Conservation (phyloP, 495 filamentous ascomycete species). For the Durotheca rogersii region DNA sequence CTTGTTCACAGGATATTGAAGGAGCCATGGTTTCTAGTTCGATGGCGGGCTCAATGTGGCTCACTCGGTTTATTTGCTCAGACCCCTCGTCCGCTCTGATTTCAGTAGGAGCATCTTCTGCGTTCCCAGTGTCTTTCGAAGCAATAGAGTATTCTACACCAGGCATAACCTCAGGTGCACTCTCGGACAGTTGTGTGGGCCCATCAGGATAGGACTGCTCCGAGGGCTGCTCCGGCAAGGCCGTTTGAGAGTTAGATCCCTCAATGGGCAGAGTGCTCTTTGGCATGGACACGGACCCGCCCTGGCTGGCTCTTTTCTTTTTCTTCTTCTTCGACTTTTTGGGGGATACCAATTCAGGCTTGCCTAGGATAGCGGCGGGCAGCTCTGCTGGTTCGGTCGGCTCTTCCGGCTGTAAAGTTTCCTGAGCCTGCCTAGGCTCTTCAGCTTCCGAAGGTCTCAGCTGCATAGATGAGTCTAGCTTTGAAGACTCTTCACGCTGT, state of each 20-base stretch:
- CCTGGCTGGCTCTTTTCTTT: slow-evolving; percentile 33
- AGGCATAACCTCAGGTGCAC: slow-evolving; percentile 13
- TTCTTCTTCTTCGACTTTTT: slow-evolving; percentile 41
- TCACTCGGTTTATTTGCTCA: slow-evolving; percentile 30
- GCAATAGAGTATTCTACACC: slow-evolving; percentile 17
- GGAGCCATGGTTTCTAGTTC: slow-evolving; percentile 10
- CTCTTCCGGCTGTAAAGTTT: slow-evolving; percentile 2
- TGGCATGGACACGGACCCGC: slow-evolving; percentile 11
- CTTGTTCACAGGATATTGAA: slow-evolving; percentile 18
- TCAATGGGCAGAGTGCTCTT: slow-evolving; percentile 20
- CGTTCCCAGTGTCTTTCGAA: slow-evolving; percentile 18
- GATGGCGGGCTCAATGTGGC: slow-evolving; percentile 13
- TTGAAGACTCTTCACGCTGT: background rate
- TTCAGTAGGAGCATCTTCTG: slow-evolving; percentile 21
- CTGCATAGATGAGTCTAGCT: background rate
- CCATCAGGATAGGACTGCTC: slow-evolving; percentile 11
- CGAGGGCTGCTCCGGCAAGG: background rate
- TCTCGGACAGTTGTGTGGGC: slow-evolving; percentile 15
- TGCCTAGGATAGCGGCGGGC: background rate
- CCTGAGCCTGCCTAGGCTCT: background rate
- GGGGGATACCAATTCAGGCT: slow-evolving; percentile 7
- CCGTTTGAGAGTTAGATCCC: slow-evolving; percentile 5
- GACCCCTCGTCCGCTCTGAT: slow-evolving; percentile 10
- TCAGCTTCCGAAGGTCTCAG: background rate
- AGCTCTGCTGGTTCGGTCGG: background rate